Base-by-base conservation (phyloP, 1,139 yeast species). In the Magnusiomyces suaveolens region DNA sequence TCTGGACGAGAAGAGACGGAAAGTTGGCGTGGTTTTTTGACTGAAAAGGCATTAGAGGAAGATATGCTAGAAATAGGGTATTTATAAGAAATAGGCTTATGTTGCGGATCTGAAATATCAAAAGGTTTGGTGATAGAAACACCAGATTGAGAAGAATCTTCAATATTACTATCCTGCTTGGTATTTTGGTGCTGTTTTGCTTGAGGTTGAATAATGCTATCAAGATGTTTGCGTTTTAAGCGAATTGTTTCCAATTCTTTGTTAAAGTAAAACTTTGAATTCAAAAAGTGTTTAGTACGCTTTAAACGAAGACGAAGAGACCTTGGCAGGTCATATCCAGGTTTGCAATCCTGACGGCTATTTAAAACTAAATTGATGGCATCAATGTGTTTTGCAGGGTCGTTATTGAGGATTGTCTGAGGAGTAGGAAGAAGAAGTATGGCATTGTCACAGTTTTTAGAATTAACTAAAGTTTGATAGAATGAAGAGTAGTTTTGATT, bases 401-500 rank as follows among this genome's bases (percentile, higher is more conserved):
- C 51, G 18, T 33, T 44, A 23, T 18, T 36, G 21, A 24, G 2
- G 18, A 48, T 48, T 36, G 36, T 20, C 32, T 48, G 51, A 3
- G 51, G 51, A 23, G 51, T 48, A 12, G 51, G 51, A 24, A 48
- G 43, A 6, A 38, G 36, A 3, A 32, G 29, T 33, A 48, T 18
- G 2, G 32, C 51, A 24, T 18, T 36, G 2, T 16, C 21, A 25
- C 6, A 46, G 4, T 21, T 38, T 8, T 33, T 36, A 44, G 38
- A 29, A 2, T 33, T 12, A 6, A 33, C 23, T 21, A 48, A 44
- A 21, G 51, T 48, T 18, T 20, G 24, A 23, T 48, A 48, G 43
- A 48, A 48, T 2, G 51, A 48, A 25, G 38, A 48, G 44, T 48
- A 48, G 23, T 48, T 48, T 38, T 48, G 29, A 16, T 48, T 43